These are phyloP conservation scores for Trichoderma afroharzianum DNA, from an alignment of 2,329 filamentous ascomycete genomes.

Conservation along the genomic window DNA sequence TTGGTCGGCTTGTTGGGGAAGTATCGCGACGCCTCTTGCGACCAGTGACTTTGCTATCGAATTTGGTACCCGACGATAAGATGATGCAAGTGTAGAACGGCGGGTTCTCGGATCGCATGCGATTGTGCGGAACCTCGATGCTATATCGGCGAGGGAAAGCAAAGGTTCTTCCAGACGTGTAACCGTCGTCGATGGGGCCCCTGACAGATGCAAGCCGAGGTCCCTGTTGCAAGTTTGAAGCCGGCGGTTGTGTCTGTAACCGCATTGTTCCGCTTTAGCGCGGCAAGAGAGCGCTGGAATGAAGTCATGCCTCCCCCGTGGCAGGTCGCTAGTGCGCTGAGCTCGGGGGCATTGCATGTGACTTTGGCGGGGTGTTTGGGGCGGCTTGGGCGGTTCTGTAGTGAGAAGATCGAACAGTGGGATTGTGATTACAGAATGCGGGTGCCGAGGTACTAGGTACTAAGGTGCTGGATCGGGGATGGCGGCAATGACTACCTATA, in stretches of 20 bases:
- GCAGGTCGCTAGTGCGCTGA: slow-evolving; percentile 4
- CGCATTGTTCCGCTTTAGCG: slow-evolving; percentile 11
- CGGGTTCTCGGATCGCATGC: not conserved
- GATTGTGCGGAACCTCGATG: not conserved
- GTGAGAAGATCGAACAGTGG: not conserved
- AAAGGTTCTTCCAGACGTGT: not conserved
- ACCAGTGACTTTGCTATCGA: not conserved
- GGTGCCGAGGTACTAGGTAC: not conserved
- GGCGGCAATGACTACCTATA: not conserved
- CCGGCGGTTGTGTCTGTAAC: not conserved
- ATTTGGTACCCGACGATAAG: not conserved
- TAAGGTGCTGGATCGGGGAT: not conserved
- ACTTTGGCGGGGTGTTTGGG: slow-evolving; percentile 22
- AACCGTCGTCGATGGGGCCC: slow-evolving; percentile 6
- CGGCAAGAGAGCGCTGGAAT: slow-evolving; percentile 19
- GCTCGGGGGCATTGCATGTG: slow-evolving; percentile 25
- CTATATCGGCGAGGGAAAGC: not conserved
- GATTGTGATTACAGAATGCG: not conserved
- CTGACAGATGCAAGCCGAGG: slow-evolving; percentile 17
- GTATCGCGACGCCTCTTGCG: not conserved
- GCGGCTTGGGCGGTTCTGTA: not conserved
- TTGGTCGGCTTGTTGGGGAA: not conserved
- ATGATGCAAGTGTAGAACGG: not conserved
- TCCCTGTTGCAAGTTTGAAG: slow-evolving; percentile 1
- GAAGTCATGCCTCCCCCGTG: slow-evolving; percentile 24